Evolutionary conservation across 306 rosid species (phyloP), one percentile per base, ranked within the genome.

Genomic region (Ormosia emarginata): DNA sequence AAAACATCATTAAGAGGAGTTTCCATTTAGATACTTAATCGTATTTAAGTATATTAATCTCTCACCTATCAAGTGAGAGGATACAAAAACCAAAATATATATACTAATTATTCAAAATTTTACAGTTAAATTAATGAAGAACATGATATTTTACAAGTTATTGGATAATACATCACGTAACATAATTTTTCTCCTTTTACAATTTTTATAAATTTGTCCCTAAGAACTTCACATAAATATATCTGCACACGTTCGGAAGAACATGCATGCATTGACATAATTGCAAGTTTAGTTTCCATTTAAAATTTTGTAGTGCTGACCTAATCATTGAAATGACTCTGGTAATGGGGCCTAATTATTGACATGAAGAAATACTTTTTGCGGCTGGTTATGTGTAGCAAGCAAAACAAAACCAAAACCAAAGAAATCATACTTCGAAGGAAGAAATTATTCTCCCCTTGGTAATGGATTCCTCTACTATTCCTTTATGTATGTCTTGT

Each of bases 311-410:
- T 50, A n/a, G 53, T 46, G 10, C 4, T 2, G 14, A 36, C 18
- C 59, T 47, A 68, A 68, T 69, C 59, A 82, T 82, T 76, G 78
- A 40, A 77, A 71, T 61, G 53, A 62, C 15, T 77, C 17, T 55
- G 62, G 33, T 36, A 47, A 59, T 2, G 33, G 61, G 15, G 62
- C 46, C 62, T 46, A 83, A 70, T 77, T 49, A 75, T 82, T 82
- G 55, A 29, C 46, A 76, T 29, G 11, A 17, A 56, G 81, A 74
- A 67, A 29, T 30, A 36, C n/a, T 82, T 29, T 55, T 66, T 7
- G 76, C 53, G 8, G 71, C 61, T 68, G 69, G 67, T 47, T 59
- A 63, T 67, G 73, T n/a, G 77, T 24, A 36, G 41, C 53, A 68
- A 55, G 71, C 46, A 67, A 67, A 12, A 12, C 36, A 58, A 67